These are phyloP conservation scores for Jatropha multifida DNA, from an alignment of 441 rosid genomes.

Conservation along the genomic window DNA sequence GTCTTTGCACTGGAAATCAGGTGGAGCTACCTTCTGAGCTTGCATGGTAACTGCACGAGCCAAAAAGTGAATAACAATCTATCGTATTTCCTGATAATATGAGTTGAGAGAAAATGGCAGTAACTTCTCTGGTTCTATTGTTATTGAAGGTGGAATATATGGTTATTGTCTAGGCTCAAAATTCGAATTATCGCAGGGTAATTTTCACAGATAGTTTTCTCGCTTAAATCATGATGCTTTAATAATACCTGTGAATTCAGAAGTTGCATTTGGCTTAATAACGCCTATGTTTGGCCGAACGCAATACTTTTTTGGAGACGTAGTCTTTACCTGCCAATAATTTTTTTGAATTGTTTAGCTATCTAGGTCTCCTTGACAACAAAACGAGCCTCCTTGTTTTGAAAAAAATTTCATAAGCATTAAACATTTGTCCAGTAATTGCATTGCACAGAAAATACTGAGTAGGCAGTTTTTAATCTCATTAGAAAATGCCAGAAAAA, in stretches of 20 bases:
- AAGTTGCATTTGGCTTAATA: slow-evolving; percentile 39
- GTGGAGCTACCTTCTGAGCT: slow-evolving; percentile 45
- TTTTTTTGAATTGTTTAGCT: not conserved
- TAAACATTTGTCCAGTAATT: not conserved
- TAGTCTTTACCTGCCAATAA: slow-evolving; percentile 50
- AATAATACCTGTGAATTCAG: slow-evolving; percentile 40
- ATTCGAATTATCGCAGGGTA: not conserved
- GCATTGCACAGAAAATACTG: not conserved
- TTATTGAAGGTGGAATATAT: not conserved
- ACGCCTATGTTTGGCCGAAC: slow-evolving; percentile 53
- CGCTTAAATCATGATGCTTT: not conserved
- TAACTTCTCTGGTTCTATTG: not conserved
- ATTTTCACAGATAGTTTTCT: not conserved
- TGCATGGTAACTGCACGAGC: slow-evolving; percentile 48
- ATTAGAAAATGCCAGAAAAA: not conserved
- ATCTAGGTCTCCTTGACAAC: too few species aligned
- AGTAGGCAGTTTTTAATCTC: not conserved
- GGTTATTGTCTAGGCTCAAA: not conserved
- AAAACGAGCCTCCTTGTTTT: not conserved
- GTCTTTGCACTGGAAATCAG: slow-evolving; percentile 55
- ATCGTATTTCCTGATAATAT: not conserved
- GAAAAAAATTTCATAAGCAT: not conserved
- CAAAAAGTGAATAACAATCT: slow-evolving; percentile 5
- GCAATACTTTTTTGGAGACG: slow-evolving; percentile 52
- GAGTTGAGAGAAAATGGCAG: not conserved